Conservation (phyloP, 2,329 filamentous ascomycete species). For the Tolypocladium guangdongense region DNA sequence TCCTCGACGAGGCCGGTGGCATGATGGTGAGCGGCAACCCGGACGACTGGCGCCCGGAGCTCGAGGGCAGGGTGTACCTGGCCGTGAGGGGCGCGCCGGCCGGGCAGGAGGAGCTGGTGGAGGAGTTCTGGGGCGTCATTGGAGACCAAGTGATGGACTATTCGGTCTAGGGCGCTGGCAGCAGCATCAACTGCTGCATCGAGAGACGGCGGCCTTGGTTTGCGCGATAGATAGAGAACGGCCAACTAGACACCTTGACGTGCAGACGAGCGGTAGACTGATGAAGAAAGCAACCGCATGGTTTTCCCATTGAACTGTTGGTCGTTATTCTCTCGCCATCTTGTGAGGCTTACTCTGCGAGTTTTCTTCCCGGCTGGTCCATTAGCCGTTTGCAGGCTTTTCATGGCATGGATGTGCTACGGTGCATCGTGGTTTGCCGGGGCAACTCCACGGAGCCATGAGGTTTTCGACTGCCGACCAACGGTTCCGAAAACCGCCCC, state of each 20-base stretch:
- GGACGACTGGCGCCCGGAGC: constrained; percentile 53
- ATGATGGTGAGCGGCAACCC: constrained; percentile 63
- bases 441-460: too few relatives aligned
- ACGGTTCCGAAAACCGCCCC: too few relatives aligned
- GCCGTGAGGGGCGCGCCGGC: constrained; percentile 48
- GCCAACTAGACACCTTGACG: background rate
- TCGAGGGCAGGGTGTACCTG: constrained; percentile 52
- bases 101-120: constrained; percentile 50
- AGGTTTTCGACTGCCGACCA: too few relatives aligned
- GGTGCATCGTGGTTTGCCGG: too few relatives aligned
- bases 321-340: too few relatives aligned
- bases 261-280: background rate
- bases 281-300: too few relatives aligned
- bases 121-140: constrained; percentile 54
- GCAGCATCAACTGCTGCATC: background rate
- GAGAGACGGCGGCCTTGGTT: background rate
- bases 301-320: too few relatives aligned
- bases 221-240: background rate
- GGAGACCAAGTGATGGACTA: constrained; percentile 44
- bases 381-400: too few relatives aligned
- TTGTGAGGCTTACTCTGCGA: too few relatives aligned
- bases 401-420: too few relatives aligned
- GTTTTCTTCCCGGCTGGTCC: too few relatives aligned
- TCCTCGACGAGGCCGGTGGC: constrained; percentile 64
- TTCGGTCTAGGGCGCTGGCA: constrained; percentile 8